A percentile compares a stretch with the other conserved stretches of the same genome.
Conservation (phyloP, 2,329 filamentous ascomycete species). For the Talaromyces islandicus region DNA sequence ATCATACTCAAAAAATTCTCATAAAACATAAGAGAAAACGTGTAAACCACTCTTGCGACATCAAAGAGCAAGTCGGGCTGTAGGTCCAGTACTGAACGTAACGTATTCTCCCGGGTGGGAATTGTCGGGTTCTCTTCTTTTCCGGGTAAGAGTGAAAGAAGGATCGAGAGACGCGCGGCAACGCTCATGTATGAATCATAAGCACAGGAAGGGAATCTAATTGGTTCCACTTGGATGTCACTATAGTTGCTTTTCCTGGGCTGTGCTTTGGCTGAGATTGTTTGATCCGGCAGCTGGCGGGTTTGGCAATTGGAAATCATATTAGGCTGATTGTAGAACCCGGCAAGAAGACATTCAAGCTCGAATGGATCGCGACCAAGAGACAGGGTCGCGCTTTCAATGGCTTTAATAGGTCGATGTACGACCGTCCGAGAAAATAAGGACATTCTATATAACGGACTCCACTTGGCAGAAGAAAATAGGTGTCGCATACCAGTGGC, state of each 20-base stretch:
- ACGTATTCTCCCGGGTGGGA: not conserved
- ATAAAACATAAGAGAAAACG: conserved; percentile 5
- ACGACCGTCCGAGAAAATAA: not conserved
- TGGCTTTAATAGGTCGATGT: conserved; percentile 1
- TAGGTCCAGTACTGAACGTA: not conserved
- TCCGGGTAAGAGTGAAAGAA: conserved; percentile 5
- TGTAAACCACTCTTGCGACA: conserved; percentile 1
- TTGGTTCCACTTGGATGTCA: not conserved
- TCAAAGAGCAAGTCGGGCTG: conserved; percentile 1
- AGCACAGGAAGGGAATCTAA: not conserved
- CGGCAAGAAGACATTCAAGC: not conserved
- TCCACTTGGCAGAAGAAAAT: not conserved
- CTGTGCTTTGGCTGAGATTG: not conserved
- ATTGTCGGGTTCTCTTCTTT: not conserved
- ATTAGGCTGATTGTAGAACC: not conserved
- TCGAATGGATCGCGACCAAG: not conserved
- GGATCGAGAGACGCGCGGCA: conserved; percentile 4
- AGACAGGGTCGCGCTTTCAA: not conserved
- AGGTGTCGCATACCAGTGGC: conserved; percentile 1
- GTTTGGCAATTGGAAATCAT: not conserved
- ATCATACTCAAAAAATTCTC: conserved; percentile 1
- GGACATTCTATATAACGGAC: not conserved
- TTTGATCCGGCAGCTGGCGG: not conserved
- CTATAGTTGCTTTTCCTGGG: not conserved
- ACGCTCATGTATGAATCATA: conserved; percentile 5